Evolutionary conservation across 257 asterid species (phyloP), one percentile per base, ranked within the genome.

Genomic region (Voacanga thouarsii): DNA sequence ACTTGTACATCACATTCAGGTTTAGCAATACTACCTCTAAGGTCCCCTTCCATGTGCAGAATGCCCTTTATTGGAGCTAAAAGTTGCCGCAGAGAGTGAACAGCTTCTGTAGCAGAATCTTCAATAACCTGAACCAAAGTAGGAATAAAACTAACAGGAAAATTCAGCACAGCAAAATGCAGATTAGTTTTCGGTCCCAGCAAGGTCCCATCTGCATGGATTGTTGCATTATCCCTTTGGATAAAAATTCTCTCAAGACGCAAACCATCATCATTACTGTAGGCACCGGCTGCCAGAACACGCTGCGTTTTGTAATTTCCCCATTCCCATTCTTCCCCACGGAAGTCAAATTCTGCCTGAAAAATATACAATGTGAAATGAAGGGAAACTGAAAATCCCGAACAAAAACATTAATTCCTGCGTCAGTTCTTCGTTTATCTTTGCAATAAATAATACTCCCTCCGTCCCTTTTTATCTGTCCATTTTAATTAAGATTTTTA

Each of bases 251-350:
- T 91, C 82, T 96, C 99, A 18, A 96, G 98, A 80, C 99, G 99
- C 84, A 96, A 83, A 78, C 99, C 99, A 81, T 93, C 98, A 79
- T 90, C 88, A 82, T 96, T 93, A 89, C 97, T 93, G 90, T 96
- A 96, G 82, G 91, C 86, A 72, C 98, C 99, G 81, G 95, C 98
- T 80, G 99, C 99, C 80, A 91, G 84, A 80, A 96, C 92, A 16
- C 96, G 98, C 84, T 93, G 99, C 82, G 97, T 93, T 84, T 89
- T 90, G 84, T 96, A 96, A 65, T 92, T 82, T 78, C 99, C 99
- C 99, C 98, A 96, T 84, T 96, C 99, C 99, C 99, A 96, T 82
- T 96, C 99, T 76, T 96, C 99, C 80, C 99, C 99, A 82, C 90
- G 92, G 78, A 96, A 93, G 84, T 96, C 99, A 78, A 96, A 93